phyloP scores from a whole-genome alignment of 495 filamentous ascomycete genomes.

The Penicillium samsonianum region DNA sequence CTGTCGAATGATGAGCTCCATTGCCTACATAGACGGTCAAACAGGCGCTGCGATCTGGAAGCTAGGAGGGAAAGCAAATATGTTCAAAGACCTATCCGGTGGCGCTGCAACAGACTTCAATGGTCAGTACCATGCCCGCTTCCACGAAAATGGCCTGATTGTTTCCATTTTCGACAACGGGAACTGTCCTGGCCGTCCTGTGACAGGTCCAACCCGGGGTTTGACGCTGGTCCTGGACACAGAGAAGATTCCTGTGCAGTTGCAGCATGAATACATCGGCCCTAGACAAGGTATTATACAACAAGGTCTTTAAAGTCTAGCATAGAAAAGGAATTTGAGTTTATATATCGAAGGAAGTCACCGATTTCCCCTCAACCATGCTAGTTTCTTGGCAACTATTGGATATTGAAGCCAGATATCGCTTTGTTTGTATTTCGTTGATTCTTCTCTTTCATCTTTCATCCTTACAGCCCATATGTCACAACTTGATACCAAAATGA shows the following conservation, averaged over 20 bases:
- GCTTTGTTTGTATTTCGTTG: neutral
- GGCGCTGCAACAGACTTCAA: constrained; percentile 4
- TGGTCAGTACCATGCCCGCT: constrained; percentile 28
- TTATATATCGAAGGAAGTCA: neutral
- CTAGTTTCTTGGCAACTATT: neutral
- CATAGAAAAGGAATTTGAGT: neutral
- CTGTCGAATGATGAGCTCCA: constrained; percentile 47
- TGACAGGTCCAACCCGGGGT: neutral
- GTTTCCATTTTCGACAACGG: constrained; percentile 28
- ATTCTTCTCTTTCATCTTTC: neutral
- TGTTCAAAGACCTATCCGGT: constrained; percentile 17
- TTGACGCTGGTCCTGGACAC: neutral
- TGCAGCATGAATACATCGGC: constrained; percentile 2
- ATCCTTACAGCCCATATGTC: neutral
- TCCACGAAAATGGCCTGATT: constrained; percentile 16
- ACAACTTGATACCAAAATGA: too few relatives aligned
- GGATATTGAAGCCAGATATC: neutral
- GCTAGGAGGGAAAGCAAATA: constrained; percentile 37
- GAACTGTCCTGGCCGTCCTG: neutral
- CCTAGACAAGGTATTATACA: neutral
- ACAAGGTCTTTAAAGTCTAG: neutral
- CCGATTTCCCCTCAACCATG: neutral
- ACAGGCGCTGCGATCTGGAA: constrained; percentile 54
- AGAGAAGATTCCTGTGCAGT: neutral
- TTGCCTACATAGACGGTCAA: constrained; percentile 52